A percentile compares a stretch with the other conserved stretches of the same genome.
Conservation (phyloP, 345 rosid genomes). For the Eucalyptus curtisii region DNA sequence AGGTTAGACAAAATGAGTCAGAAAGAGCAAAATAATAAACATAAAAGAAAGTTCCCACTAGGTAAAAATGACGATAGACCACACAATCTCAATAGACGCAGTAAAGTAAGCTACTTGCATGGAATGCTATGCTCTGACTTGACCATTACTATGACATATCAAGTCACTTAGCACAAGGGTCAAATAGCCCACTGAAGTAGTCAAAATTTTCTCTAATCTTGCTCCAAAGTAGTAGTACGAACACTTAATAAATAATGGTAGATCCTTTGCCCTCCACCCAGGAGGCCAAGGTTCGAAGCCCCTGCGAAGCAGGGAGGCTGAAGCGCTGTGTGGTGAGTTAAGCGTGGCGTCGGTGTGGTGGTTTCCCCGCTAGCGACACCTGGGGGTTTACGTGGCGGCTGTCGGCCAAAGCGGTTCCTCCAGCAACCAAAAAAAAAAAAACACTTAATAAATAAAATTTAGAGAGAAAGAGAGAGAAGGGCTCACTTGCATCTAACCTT, state of each 20-base stretch:
- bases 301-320: no score
- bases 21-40: neutral
- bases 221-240: neutral
- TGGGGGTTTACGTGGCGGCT: no score
- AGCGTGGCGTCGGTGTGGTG: no score
- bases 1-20: neutral
- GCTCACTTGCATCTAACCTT: constrained; percentile 36
- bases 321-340: no score
- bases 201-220: neutral
- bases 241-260: neutral
- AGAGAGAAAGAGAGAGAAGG: neutral
- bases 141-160: neutral
- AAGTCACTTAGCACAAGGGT: neutral
- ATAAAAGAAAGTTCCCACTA: neutral
- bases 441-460: neutral
- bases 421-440: no score
- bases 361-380: no score
- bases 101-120: neutral
- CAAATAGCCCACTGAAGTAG: neutral
- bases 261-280: no score
- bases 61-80: neutral
- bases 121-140: neutral
- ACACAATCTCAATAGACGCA: neutral
- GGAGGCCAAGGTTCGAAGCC: no score
- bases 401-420: no score